Conservation (phyloP, 2,329 filamentous ascomycete genomes). For the Stromatinia cepivora region DNA sequence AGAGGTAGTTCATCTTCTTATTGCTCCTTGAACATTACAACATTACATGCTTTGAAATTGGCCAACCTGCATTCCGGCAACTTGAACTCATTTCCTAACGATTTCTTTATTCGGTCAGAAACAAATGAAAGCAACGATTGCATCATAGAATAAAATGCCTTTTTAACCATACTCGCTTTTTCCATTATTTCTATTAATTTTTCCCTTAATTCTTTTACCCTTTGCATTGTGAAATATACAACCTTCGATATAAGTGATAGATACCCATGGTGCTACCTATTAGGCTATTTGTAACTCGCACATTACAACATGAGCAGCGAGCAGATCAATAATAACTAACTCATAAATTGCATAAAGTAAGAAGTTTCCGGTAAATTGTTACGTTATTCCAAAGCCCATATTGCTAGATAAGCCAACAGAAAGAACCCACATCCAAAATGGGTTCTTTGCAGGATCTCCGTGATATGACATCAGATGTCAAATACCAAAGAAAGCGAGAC, state of each 20-base stretch:
- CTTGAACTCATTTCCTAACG: not conserved
- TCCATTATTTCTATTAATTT: not conserved
- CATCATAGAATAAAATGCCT: no score
- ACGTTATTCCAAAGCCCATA: not conserved
- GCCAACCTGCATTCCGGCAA: not conserved
- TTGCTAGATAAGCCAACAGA: not conserved
- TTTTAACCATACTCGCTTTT: not conserved
- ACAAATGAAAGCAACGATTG: no score
- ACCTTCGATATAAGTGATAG: not conserved
- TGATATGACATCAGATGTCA: not conserved
- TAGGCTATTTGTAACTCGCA: no score
- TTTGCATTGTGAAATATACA: not conserved
- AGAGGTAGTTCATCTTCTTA: not conserved
- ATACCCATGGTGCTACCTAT: no score
- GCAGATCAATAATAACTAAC: not conserved
- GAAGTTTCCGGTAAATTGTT: not conserved
- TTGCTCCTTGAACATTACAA: not conserved
- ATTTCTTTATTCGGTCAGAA: no score
- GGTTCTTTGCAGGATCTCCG: not conserved
- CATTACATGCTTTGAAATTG: not conserved
- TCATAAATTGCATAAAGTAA: not conserved
- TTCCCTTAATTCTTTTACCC: not conserved
- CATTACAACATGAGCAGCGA: not conserved
- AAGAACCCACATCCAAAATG: not conserved
- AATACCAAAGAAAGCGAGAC: not conserved